Evolutionary conservation across 768 basidiomycete species (phyloP).

Genomic region (Calocybe gangraenosa): DNA sequence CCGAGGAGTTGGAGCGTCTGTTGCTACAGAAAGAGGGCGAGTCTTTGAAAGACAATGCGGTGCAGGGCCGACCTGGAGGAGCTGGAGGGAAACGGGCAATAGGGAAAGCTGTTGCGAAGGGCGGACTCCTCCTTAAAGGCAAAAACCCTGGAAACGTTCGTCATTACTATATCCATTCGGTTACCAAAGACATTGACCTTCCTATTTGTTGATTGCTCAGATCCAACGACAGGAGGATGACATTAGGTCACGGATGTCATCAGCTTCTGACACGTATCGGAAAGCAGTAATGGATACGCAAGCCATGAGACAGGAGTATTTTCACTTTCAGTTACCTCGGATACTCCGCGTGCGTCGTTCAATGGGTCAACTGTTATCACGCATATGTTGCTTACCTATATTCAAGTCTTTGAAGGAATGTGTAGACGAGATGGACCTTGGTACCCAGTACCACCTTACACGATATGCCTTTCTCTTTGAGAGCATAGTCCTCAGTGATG

Average conservation of each 20-base stretch:
- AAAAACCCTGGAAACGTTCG: constrained; percentile 86
- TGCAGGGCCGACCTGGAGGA: constrained; percentile 59
- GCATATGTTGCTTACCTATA: constrained; percentile 3
- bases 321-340: constrained; percentile 93
- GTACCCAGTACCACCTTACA: constrained; percentile 96
- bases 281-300: constrained; percentile 91
- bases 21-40: constrained; percentile 95
- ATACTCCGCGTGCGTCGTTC: constrained; percentile 77
- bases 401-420: constrained; percentile 86
- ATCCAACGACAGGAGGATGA: constrained; percentile 95
- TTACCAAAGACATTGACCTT: neutral
- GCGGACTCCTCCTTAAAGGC: constrained; percentile 84
- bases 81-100: constrained; percentile 75
- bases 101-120: constrained; percentile 90
- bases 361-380: neutral
- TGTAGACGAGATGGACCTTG: constrained; percentile 93
- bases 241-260: constrained; percentile 79
- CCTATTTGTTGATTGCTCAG: constrained; percentile 30
- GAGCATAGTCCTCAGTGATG: constrained; percentile 85
- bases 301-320: constrained; percentile 91
- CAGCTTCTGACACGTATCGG: constrained; percentile 82
- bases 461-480: constrained; percentile 95
- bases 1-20: constrained; percentile 92
- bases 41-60: constrained; percentile 73
- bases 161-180: constrained; percentile 3